Evolutionary conservation across 2,329 filamentous ascomycete genomes (phyloP), one percentile per base, ranked within the genome.

Genomic region (Venturia aucupariae): DNA sequence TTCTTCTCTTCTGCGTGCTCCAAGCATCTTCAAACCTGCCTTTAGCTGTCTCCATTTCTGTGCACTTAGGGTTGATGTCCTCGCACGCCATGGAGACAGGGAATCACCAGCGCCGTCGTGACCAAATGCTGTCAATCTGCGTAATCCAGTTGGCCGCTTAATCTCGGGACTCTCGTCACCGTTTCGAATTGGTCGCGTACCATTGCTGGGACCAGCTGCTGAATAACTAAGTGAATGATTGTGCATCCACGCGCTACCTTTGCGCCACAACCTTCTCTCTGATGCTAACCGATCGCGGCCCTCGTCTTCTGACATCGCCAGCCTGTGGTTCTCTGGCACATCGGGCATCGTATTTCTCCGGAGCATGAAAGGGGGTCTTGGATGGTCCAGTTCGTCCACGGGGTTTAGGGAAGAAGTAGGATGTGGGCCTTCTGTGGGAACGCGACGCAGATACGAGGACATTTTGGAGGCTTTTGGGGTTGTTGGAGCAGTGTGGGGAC

Each of bases 1-100:
- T 66, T 97, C 91, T 63, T 90, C 89, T 74, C 90, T 96, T 75
- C 88, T 90, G 70, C 90, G 86, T 67, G 90, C 86, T 32, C 84
- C 85, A 46, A 88, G 80, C 66, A 96, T 80, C 73, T 90, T 92
- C 60, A 97, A 77, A 0, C 92, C 92, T 68, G 90, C 90, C 77
- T 97, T 97, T 71, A 99, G 84, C 72, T 95, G 90, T 68, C 87
- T 88, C 94, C 94, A 99, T 78, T 90, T 91, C 70, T 93, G 89
- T 22, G 86, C 91, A 70, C 78, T 79, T 60, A 78, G 68, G 70
- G 76, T 79, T 8, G 75, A 75, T 44, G 78, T 76, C n/a, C 79
- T 75, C 63, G 81, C 79, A 5, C 78, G 76, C 73, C 78, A 79
- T 1, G 76, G 74, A 2, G 76, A 79, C 7, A 70, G 74, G 65